Evolutionary conservation across 2,329 filamentous ascomycete genomes (phyloP), one percentile per base, ranked within the genome.

Genomic region (Sclerotinia nivalis): DNA sequence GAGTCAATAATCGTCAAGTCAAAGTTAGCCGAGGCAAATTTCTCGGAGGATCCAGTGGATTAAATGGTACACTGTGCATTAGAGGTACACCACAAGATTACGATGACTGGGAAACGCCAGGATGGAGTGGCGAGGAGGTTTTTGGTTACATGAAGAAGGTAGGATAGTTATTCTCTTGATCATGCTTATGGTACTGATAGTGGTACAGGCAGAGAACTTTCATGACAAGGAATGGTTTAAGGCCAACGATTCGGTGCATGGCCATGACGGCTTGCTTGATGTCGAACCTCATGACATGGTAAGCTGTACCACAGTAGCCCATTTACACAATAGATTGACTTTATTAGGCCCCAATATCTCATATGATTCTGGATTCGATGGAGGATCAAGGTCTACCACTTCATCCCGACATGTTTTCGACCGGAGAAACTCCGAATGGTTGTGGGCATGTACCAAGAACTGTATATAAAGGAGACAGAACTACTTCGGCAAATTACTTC

Each of bases 391-490:
- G 86, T 69, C 76, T 89, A 0, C 82, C 84, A 0, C 79, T 87
- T n/a, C 82, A 86, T 54, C 81, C 82, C 25, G 87, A 89, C 72
- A 88, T 89, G 85, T 89, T 89, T 74, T 83, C 83, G 0, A 84
- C 82, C 34, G 84, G 84, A 25, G 80, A 84, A 43, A 82, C 82
- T 28, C 77, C 85, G 1, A 83, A 87, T 66, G 86, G 85, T 0
- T 88, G 86, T 72, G 86, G 86, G 2, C 86, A 88, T 76, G 84
- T 78, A 1, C 81, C 84, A 18, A 80, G 86, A 71, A 87, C 85
- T 2, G 84, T 86, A 1, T 81, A 84, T 67, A 80, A 84, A 66
- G 86, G 86, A 0, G 77, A 84, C 25, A 81, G 86, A 31, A 84
- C 83, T 1, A 87, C 85, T 0, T 82, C 82, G 0, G 85, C 85